Conservation (phyloP, 1,139 yeast species). For the Candida pseudoviswanathii region DNA sequence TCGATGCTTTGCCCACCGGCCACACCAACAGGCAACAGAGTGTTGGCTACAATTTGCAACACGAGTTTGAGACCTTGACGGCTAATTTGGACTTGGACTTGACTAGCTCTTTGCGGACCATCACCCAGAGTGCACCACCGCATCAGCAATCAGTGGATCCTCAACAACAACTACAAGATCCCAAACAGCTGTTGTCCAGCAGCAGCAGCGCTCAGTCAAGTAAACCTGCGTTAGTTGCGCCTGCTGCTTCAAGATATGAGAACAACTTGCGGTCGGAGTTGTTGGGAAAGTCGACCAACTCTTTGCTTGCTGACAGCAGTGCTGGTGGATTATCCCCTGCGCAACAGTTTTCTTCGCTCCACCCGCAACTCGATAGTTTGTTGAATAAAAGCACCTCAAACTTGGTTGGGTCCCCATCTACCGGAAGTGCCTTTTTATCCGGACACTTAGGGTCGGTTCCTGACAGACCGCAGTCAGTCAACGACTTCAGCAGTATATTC, state of each 20-base stretch:
- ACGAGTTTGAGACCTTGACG: constrained; percentile 48
- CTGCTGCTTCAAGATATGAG: constrained; percentile 15
- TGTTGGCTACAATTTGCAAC: constrained; percentile 49
- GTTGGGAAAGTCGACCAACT: constrained; percentile 12
- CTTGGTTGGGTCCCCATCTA: constrained; percentile 11
- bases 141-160: constrained; percentile 1
- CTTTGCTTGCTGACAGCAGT: constrained; percentile 23
- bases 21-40: constrained; percentile 41
- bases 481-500: constrained; percentile 40
- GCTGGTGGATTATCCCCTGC: constrained; percentile 23
- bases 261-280: constrained; percentile 10
- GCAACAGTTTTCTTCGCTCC: constrained; percentile 15
- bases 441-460: constrained; percentile 33
- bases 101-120: constrained; percentile 15
- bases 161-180: constrained; percentile 5
- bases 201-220: not conserved
- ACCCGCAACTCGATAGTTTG: constrained; percentile 11
- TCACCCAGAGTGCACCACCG: constrained; percentile 7
- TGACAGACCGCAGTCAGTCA: constrained; percentile 46
- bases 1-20: constrained; percentile 9
- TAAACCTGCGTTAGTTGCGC: constrained; percentile 15
- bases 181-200: constrained; percentile 1
- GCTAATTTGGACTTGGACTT: constrained; percentile 52
- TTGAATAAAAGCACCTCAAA: constrained; percentile 14
- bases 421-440: constrained; percentile 15